phyloP scores from a whole-genome alignment of 331 rosid species.

The Ulmus americana region DNA sequence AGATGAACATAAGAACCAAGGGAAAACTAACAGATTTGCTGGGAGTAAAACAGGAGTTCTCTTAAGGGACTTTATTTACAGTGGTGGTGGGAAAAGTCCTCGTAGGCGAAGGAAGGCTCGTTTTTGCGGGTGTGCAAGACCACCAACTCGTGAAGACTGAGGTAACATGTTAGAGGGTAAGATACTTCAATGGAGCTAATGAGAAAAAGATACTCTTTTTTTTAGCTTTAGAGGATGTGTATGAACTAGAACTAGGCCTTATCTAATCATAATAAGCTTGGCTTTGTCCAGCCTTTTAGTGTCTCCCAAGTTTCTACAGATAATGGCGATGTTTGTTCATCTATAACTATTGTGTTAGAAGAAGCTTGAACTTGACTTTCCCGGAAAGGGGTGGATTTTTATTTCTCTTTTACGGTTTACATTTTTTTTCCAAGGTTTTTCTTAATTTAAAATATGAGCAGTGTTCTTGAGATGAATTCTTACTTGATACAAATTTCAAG shows the following conservation, averaged over 20 bases:
- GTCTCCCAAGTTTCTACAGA: neutral
- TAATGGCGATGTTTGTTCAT: too few species aligned
- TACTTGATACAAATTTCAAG: too few species aligned
- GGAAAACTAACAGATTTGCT: slow-evolving; percentile 40
- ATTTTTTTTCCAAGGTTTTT: too few species aligned
- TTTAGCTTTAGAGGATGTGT: slow-evolving; percentile 3
- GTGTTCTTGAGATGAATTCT: too few species aligned
- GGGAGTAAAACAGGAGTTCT: slow-evolving; percentile 54
- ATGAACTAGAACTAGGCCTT: slow-evolving; percentile 19
- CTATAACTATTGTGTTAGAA: too few species aligned
- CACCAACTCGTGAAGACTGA: slow-evolving; percentile 63
- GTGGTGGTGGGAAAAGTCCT: slow-evolving; percentile 40
- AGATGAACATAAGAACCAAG: slow-evolving; percentile 48
- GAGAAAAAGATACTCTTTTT: neutral
- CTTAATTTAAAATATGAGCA: too few species aligned
- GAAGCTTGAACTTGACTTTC: too few species aligned
- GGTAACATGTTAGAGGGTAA: slow-evolving; percentile 25
- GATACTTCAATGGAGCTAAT: slow-evolving; percentile 22
- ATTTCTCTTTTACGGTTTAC: too few species aligned
- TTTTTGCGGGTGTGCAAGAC: slow-evolving; percentile 69
- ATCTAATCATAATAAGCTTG: slow-evolving; percentile 20
- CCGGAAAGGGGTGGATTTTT: too few species aligned
- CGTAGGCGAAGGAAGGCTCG: slow-evolving; percentile 50
- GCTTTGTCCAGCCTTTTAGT: slow-evolving; percentile 16
- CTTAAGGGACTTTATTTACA: slow-evolving; percentile 68